phyloP scores from a whole-genome alignment of 2,329 filamentous ascomycete species.

The Xylariaceae sp. region DNA sequence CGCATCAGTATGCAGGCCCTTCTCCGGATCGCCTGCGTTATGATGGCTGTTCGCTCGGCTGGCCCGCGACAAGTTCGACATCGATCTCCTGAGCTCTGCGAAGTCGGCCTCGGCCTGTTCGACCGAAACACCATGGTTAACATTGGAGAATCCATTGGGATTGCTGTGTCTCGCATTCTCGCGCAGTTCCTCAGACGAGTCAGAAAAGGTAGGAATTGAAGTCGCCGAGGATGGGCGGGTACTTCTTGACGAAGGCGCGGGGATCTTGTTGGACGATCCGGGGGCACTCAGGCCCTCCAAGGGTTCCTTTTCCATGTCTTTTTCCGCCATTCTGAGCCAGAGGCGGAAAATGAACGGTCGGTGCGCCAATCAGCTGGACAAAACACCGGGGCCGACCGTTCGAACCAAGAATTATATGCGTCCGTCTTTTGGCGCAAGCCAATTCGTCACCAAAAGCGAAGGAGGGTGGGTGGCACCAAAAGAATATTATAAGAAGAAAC shows the following conservation, averaged over 20 bases:
- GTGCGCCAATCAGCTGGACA: not conserved
- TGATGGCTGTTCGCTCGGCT: constrained; percentile 38
- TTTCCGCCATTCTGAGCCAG: constrained; percentile 7
- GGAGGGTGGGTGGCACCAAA: not conserved
- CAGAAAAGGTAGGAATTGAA: constrained; percentile 19
- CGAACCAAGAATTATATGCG: not conserved
- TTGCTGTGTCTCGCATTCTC: constrained; percentile 41
- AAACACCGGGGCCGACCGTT: not conserved
- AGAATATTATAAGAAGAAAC: not conserved
- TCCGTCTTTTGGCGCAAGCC: not conserved
- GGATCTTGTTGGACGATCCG: constrained; percentile 1
- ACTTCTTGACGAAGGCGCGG: constrained; percentile 7
- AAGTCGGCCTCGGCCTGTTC: constrained; percentile 66
- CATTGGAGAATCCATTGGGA: constrained; percentile 41
- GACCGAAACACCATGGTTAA: constrained; percentile 53
- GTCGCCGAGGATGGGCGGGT: constrained; percentile 20
- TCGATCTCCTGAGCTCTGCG: constrained; percentile 57
- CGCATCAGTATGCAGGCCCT: constrained; percentile 38
- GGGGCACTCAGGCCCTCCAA: constrained; percentile 2
- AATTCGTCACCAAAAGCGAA: not conserved
- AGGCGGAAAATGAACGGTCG: not conserved
- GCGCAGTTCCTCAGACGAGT: constrained; percentile 33
- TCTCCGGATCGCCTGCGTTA: constrained; percentile 50
- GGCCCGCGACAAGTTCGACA: constrained; percentile 51
- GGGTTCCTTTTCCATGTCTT: constrained; percentile 6